Conservation (phyloP, 2,329 filamentous ascomycete genomes). For the Penicillium sp. region DNA sequence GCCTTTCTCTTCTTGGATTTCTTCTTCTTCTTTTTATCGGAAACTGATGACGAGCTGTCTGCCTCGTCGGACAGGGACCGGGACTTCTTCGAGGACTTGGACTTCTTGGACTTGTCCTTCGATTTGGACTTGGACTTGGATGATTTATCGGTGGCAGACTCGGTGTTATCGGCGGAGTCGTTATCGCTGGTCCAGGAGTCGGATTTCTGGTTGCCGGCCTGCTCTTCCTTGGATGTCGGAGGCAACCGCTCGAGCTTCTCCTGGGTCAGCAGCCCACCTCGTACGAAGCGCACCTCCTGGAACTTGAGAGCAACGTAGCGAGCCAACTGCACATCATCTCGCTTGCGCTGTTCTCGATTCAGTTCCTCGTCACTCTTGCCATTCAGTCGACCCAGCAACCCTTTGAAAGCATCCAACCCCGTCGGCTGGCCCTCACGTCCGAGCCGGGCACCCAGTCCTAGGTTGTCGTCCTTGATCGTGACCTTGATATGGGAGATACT, state of each 20-base stretch:
- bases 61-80: slow-evolving; percentile 20
- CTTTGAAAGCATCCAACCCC: slow-evolving; percentile 83
- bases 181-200: slow-evolving; percentile 24
- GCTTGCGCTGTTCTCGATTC: slow-evolving; percentile 67
- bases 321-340: slow-evolving; percentile 70
- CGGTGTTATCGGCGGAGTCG: slow-evolving; percentile 7
- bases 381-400: slow-evolving; percentile 83
- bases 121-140: slow-evolving; percentile 20
- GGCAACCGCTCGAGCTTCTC: slow-evolving; percentile 52
- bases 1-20: slow-evolving; percentile 40
- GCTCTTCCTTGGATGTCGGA: slow-evolving; percentile 51
- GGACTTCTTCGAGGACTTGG: slow-evolving; percentile 24
- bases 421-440: slow-evolving; percentile 74
- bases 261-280: slow-evolving; percentile 71
- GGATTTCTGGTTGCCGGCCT: slow-evolving; percentile 46
- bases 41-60: slow-evolving; percentile 18
- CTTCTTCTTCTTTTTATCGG: slow-evolving; percentile 33
- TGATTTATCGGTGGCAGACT: slow-evolving; percentile 12
- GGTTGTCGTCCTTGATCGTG: slow-evolving; percentile 82
- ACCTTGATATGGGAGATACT: slow-evolving; percentile 86
- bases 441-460: slow-evolving; percentile 81
- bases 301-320: slow-evolving; percentile 74
- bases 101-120: slow-evolving; percentile 20
- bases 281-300: slow-evolving; percentile 82
- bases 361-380: slow-evolving; percentile 77